These are phyloP conservation scores for Aureobasidium mangrovei DNA, from an alignment of 2,329 filamentous ascomycete genomes.

Conservation along the genomic window DNA sequence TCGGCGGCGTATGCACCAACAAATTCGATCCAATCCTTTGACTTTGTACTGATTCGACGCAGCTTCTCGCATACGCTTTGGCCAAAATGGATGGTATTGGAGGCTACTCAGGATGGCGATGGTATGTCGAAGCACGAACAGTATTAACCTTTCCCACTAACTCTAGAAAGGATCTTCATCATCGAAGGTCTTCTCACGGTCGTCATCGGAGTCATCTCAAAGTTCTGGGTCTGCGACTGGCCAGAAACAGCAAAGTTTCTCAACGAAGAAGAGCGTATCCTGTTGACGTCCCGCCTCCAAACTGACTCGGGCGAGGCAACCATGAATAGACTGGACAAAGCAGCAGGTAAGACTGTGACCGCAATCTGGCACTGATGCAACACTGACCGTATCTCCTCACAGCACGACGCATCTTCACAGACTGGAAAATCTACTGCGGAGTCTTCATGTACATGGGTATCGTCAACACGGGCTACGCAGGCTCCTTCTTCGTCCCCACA, in stretches of 20 bases:
- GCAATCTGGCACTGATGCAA: no score
- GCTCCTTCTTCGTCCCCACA: conserved; percentile 34
- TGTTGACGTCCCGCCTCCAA: conserved; percentile 35
- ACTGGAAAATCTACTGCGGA: conserved; percentile 40
- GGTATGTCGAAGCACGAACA: conserved; percentile 16
- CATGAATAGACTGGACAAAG: conserved; percentile 47
- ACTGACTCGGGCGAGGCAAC: conserved; percentile 32
- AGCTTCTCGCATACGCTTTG: conserved; percentile 25
- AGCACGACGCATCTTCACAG: conserved; percentile 33
- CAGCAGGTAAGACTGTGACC: conserved; percentile 29
- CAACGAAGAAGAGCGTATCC: conserved; percentile 34
- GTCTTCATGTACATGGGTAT: conserved; percentile 27
- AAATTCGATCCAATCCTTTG: not conserved
- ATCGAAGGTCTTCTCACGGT: conserved; percentile 26
- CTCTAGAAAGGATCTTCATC: conserved; percentile 20
- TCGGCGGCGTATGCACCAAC: conserved; percentile 1
- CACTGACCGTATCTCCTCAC: no score
- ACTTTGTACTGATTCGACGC: no score
- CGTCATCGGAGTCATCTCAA: conserved; percentile 17
- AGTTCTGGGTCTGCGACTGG: conserved; percentile 33
- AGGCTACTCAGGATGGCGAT: conserved; percentile 26
- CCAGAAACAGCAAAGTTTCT: conserved; percentile 39
- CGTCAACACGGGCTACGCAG: conserved; percentile 41
- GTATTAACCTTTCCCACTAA: not conserved
- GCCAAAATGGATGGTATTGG: conserved; percentile 24